These are phyloP conservation scores for Candida khao-thaluensis DNA, from an alignment of 805 yeast species.

Conservation along the genomic window DNA sequence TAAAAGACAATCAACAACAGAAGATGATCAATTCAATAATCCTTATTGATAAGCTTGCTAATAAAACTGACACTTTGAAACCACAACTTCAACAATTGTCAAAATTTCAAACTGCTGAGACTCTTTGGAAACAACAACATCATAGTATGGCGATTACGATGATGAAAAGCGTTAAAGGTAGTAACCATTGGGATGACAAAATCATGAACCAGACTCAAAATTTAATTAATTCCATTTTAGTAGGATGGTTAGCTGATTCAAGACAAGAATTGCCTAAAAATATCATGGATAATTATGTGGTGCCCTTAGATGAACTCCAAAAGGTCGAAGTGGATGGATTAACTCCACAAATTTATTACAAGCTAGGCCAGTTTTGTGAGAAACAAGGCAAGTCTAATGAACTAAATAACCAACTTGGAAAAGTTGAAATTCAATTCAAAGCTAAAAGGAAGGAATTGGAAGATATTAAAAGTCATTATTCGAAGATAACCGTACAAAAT, in stretches of 20 bases:
- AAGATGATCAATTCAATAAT: constrained; percentile 52
- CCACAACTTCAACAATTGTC: constrained; percentile 17
- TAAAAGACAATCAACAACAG: constrained; percentile 40
- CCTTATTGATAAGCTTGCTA: constrained; percentile 39
- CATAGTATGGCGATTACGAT: constrained; percentile 56
- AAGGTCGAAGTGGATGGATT: constrained; percentile 5
- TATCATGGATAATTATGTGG: constrained; percentile 58
- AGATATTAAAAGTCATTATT: constrained; percentile 46
- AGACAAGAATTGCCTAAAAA: constrained; percentile 62
- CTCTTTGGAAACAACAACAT: constrained; percentile 66
- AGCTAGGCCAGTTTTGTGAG: constrained; percentile 72
- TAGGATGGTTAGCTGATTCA: constrained; percentile 71
- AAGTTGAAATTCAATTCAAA: constrained; percentile 37
- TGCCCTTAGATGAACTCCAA: constrained; percentile 34
- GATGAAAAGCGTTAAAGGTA: constrained; percentile 30
- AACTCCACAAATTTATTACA: constrained; percentile 5
- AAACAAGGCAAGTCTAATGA: constrained; percentile 50
- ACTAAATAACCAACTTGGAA: constrained; percentile 44
- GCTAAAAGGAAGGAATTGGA: constrained; percentile 48
- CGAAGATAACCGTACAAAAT: constrained; percentile 38
- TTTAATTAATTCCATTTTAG: constrained; percentile 43
- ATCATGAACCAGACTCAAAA: constrained; percentile 4
- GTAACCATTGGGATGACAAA: constrained; percentile 2
- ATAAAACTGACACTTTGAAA: constrained; percentile 3
- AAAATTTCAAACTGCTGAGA: constrained; percentile 52